Evolutionary conservation across 169 alveolate genomes (phyloP).

Genomic region (Cryptosporidium bovis): DNA sequence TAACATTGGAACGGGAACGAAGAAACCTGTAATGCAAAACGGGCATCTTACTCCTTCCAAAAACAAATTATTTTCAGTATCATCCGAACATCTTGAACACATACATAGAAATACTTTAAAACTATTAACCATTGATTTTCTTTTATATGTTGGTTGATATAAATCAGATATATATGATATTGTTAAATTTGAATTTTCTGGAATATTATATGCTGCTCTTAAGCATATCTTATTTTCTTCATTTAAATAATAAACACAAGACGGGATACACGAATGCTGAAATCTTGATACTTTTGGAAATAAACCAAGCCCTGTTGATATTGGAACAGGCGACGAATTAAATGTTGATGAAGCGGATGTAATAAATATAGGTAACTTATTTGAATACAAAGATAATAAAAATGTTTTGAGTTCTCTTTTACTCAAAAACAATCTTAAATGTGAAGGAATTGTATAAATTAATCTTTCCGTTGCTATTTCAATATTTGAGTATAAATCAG

Average conservation of each 20-base stretch:
- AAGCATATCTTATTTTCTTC: constrained; percentile 83
- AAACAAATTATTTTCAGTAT: constrained; percentile 80
- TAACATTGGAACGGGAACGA: constrained; percentile 53
- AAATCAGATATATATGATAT: constrained; percentile 83
- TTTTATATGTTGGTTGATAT: constrained; percentile 83
- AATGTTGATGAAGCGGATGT: constrained; percentile 82
- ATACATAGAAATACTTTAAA: constrained; percentile 83
- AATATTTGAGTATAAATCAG: constrained; percentile 76
- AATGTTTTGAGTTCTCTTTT: constrained; percentile 82
- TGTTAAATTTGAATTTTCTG: constrained; percentile 84
- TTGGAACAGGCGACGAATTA: constrained; percentile 79
- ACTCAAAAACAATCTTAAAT: constrained; percentile 82
- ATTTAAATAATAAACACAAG: constrained; percentile 81
- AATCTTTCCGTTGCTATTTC: constrained; percentile 81
- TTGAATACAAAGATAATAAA: constrained; percentile 82
- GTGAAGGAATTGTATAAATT: constrained; percentile 80
- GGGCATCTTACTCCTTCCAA: constrained; percentile 84
- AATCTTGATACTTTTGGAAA: constrained; percentile 77
- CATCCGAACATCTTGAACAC: constrained; percentile 83
- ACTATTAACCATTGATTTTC: constrained; percentile 77
- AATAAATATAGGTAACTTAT: constrained; percentile 82
- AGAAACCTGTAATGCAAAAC: constrained; percentile 81
- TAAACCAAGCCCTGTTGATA: constrained; percentile 83
- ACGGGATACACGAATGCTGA: constrained; percentile 88
- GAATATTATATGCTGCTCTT: constrained; percentile 84